Conservation (phyloP, 208 protist species). For the Acanthamoeba culbertsoni region DNA sequence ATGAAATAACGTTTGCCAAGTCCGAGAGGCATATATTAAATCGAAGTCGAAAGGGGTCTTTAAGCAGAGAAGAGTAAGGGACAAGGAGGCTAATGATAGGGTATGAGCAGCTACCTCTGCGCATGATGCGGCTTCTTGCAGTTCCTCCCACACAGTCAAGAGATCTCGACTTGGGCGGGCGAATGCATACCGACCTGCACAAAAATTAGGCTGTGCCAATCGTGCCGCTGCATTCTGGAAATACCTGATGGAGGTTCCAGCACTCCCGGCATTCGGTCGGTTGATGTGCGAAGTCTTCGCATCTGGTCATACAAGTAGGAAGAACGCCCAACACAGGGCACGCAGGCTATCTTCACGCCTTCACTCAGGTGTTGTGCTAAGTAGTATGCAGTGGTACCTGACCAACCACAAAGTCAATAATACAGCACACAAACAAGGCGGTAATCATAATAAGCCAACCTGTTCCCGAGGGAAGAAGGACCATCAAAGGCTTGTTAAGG, state of each 20-base stretch:
- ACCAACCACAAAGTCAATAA: too few relatives aligned
- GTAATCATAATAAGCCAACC: background rate
- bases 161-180: background rate
- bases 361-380: background rate
- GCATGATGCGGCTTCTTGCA: background rate
- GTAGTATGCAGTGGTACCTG: background rate
- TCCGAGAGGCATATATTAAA: background rate
- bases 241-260: background rate
- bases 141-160: background rate
- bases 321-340: background rate
- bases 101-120: background rate
- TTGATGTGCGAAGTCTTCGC: background rate
- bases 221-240: background rate
- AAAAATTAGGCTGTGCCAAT: background rate
- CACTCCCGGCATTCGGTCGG: background rate
- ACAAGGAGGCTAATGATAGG: background rate
- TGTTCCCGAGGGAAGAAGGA: background rate
- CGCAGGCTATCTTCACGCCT: background rate
- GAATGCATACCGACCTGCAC: background rate
- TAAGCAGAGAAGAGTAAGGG: too few relatives aligned
- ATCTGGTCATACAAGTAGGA: background rate
- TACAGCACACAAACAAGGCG: background rate
- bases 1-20: background rate
- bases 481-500: background rate
- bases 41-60: background rate